These are phyloP conservation scores for Saccharomyces eubayanus DNA, from an alignment of 805 yeast species.

Conservation along the genomic window DNA sequence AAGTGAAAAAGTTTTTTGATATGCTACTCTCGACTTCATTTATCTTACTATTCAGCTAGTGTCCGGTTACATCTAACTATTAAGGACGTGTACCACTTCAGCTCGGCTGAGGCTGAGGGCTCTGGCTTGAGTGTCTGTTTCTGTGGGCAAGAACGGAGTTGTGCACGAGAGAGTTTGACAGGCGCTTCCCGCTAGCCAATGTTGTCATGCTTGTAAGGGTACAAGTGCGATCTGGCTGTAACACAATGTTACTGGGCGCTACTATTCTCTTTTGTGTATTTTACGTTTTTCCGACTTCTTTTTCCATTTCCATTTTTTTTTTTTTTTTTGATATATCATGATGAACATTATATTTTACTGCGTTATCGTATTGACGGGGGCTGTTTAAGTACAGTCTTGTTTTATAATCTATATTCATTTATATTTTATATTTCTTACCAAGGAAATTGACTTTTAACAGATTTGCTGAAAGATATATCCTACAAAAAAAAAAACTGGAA, in stretches of 20 bases:
- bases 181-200: neutral
- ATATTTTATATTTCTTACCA: neutral
- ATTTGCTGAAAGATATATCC: neutral
- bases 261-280: neutral
- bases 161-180: neutral
- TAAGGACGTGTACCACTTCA: neutral
- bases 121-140: neutral
- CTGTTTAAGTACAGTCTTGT: slow-evolving; percentile 1
- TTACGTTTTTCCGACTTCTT: neutral
- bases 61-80: neutral
- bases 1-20: neutral
- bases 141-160: neutral
- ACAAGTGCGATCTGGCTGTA: neutral
- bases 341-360: slow-evolving; percentile 2
- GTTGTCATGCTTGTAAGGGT: neutral
- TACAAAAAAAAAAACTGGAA: neutral
- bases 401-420: neutral
- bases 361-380: slow-evolving; percentile 3
- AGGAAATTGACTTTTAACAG: slow-evolving; percentile 2
- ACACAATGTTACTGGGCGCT: neutral
- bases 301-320: neutral
- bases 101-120: neutral
- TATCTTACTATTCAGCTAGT: neutral
- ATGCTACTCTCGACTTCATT: no score
- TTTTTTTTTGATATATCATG: neutral